These are phyloP conservation scores for Hericium coralloides DNA, from an alignment of 768 basidiomycete genomes.

Conservation along the genomic window DNA sequence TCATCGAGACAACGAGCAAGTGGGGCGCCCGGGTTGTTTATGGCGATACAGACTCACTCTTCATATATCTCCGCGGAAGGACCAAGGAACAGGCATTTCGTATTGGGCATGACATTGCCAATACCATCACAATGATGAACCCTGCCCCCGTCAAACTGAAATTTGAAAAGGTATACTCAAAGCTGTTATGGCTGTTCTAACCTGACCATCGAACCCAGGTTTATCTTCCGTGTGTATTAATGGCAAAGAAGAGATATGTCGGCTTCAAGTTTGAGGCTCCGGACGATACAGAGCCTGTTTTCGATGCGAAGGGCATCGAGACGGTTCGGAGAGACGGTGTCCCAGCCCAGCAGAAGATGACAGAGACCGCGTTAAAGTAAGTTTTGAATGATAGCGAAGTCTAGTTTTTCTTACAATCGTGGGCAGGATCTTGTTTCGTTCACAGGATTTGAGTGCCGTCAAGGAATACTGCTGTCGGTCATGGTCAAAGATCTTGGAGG, in stretches of 20 bases:
- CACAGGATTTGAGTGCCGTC: conserved; percentile 80
- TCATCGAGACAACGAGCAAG: conserved; percentile 65
- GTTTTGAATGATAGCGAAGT: background rate
- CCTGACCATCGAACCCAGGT: conserved; percentile 48
- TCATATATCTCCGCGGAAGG: conserved; percentile 83
- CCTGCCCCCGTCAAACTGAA: conserved; percentile 92
- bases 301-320: conserved; percentile 98
- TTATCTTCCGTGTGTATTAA: conserved; percentile 87
- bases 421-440: conserved; percentile 77
- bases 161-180: conserved; percentile 78
- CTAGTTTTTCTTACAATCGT: conserved; percentile 2
- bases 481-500: conserved; percentile 79
- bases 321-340: conserved; percentile 92
- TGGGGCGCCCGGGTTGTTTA: conserved; percentile 93
- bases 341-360: conserved; percentile 86
- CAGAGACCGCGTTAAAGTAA: conserved; percentile 83
- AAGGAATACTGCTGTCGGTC: conserved; percentile 81
- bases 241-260: conserved; percentile 98
- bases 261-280: conserved; percentile 90
- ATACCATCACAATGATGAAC: conserved; percentile 76
- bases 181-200: background rate
- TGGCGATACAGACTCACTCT: conserved; percentile 95
- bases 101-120: conserved; percentile 89
- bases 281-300: conserved; percentile 68
- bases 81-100: conserved; percentile 91